Percentiles rank a stretch among this genome's conserved stretches.
phyloP scores from a whole-genome alignment of 2,329 filamentous ascomycete genomes.

The Colletotrichum noveboracense region DNA sequence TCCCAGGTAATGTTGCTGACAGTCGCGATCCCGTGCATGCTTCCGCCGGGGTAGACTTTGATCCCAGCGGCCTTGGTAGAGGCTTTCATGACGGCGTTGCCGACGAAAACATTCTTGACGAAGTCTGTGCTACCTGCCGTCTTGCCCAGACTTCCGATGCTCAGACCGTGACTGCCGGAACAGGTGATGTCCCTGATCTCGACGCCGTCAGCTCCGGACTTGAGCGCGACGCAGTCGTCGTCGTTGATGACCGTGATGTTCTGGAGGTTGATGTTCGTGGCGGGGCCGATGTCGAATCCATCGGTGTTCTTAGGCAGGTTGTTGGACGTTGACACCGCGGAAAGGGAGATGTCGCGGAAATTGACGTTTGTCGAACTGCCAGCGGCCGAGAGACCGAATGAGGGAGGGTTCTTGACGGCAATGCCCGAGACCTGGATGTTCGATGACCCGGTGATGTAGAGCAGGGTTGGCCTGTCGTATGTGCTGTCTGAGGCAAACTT shows the following conservation, averaged over 20 bases:
- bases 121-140: slow-evolving; percentile 34
- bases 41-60: slow-evolving; percentile 47
- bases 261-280: slow-evolving; percentile 38
- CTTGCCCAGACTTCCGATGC: slow-evolving; percentile 49
- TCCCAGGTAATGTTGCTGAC: slow-evolving; percentile 48
- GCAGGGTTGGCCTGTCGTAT: slow-evolving; percentile 44
- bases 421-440: slow-evolving; percentile 42
- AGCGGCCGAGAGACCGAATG: slow-evolving; percentile 47
- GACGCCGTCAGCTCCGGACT: slow-evolving; percentile 42
- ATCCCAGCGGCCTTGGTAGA: slow-evolving; percentile 50
- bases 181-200: slow-evolving; percentile 46
- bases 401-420: slow-evolving; percentile 45
- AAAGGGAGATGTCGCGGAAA: slow-evolving; percentile 42
- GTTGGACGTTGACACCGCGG: slow-evolving; percentile 40
- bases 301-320: slow-evolving; percentile 45
- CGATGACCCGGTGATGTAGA: slow-evolving; percentile 41
- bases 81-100: slow-evolving; percentile 42
- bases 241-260: slow-evolving; percentile 42
- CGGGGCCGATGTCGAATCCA: slow-evolving; percentile 46
- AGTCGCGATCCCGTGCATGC: slow-evolving; percentile 36
- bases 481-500: slow-evolving; percentile 40
- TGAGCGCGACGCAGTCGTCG: slow-evolving; percentile 50
- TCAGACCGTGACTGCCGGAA: slow-evolving; percentile 50
- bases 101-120: slow-evolving; percentile 47
- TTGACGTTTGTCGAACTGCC: slow-evolving; percentile 37